Conservation (phyloP, 1,139 yeast species). For the Nakaseomyces bracarensis region DNA sequence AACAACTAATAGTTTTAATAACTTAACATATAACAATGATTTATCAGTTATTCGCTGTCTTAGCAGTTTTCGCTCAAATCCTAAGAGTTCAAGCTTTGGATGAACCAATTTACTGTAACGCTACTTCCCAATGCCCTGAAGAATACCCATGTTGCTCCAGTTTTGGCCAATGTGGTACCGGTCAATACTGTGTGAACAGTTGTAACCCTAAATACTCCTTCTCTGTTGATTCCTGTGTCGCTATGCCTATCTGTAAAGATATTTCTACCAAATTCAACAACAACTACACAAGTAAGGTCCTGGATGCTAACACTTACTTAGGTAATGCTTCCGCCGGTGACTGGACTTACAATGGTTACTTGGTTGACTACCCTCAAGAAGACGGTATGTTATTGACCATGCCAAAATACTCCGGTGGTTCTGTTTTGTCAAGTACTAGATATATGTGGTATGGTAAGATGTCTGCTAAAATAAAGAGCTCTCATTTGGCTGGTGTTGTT, state of each 20-base stretch:
- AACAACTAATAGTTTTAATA: too few species aligned
- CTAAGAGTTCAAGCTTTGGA: not conserved
- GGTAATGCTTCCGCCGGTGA: constrained; percentile 63
- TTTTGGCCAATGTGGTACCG: constrained; percentile 74
- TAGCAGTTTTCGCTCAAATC: not conserved
- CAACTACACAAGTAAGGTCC: constrained; percentile 31
- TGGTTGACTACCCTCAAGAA: constrained; percentile 44
- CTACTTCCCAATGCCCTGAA: constrained; percentile 50
- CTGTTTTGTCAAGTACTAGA: constrained; percentile 71
- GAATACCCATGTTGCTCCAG: constrained; percentile 71
- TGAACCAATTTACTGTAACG: constrained; percentile 24
- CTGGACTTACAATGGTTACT: constrained; percentile 70
- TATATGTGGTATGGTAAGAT: constrained; percentile 86
- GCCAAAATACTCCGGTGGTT: constrained; percentile 72
- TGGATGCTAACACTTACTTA: constrained; percentile 39
- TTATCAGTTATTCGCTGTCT: constrained; percentile 1
- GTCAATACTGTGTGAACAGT: constrained; percentile 70
- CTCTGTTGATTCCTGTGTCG: constrained; percentile 49
- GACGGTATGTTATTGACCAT: constrained; percentile 58
- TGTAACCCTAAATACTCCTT: constrained; percentile 50
- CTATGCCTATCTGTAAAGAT: constrained; percentile 46
- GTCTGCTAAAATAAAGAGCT: constrained; percentile 58
- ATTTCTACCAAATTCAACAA: constrained; percentile 33
- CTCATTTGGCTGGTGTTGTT: constrained; percentile 73
- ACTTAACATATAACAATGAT: too few species aligned